Evolutionary conservation across 179 eudicot species (phyloP), one percentile per base, ranked within the genome.

Genomic region (Silene coronaria): DNA sequence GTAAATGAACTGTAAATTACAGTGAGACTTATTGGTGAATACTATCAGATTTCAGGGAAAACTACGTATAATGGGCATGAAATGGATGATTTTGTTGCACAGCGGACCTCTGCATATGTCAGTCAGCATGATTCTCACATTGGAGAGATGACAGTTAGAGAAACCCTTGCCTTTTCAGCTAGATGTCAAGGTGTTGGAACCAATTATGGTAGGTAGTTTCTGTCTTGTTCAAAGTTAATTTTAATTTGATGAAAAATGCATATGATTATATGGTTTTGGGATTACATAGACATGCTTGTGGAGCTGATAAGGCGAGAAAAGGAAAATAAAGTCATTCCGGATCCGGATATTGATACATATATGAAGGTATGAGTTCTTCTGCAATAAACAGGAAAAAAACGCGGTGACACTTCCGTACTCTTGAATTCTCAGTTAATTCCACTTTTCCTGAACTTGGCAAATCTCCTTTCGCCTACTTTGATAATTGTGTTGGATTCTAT

Each of bases 241-340:
- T 55, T 14, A 55, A 1, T 13, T 55, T 55, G 22, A n/a, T 55
- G 60, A 16, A 19, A 16, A 55, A 10, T 55, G 7, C 14, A 21
- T 58, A 21, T 19, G 62, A 58, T 58, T 58, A n/a, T 5, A 4
- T 17, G 23, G 6, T 55, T 55, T 17, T 6, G 22, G 60, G 19
- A 16, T 58, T 58, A 17, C 24, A 19, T 58, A 58, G 62, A 58
- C 22, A 5, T 89, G 71, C 23, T 73, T 5, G 67, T 77, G 59
- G 89, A 89, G 66, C 78, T 89, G 64, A 72, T 82, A 3, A 81
- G 91, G 74, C 83, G 90, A 60, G 93, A 88, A 75, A 88, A 88
- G 72, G 76, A 78, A 67, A 82, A 79, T 55, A 85, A 83, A 74
- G 79, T 88, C 24, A 17, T 30, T 21, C 57, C 53, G 0, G 72